Evolutionary conservation across 345 rosid genomes (phyloP), one percentile per base, ranked within the genome.

Genomic region (Bruguiera parviflora): DNA sequence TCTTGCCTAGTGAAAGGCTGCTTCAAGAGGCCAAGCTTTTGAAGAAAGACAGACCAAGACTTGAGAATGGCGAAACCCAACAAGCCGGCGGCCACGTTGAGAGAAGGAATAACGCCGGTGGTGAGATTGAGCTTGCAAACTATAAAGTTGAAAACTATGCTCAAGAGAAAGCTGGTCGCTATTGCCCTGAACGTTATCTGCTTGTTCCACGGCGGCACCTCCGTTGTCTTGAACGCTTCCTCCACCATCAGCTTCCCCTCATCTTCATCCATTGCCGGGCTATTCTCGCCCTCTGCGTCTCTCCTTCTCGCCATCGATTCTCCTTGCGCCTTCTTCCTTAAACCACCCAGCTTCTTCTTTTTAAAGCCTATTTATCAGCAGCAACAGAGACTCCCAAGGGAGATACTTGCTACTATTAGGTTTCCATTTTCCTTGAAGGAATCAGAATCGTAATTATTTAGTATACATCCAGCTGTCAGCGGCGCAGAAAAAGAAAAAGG

Each of bases 1-100:
- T 92, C 95, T 73, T 92, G 98, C 60, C 96, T 73, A 0, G 98
- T 88, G 75, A 90, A 92, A 18, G 95, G 92, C 66, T 88, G 95
- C 68, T 80, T 86, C 70, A 92, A 70, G 57, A 77, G 51, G 4
- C 96, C 92, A 61, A 71, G 46, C 64, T 78, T 78, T 13, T 70
- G 61, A 35, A 92, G 90, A 65, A 80, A 4, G 2, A 72, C 27
- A 0, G 88, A 79, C 77, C 80, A 88, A 1, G 64, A 21, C 66
- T 84, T 88, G 10, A 88, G 52, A 4, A 88, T 43, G 13, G 85
- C 86, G 15, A 79, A 88, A 3, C 90, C 93, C 47, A 88, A 49
- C 66, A 88, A 63, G 5, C 93, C 93, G 0, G 90, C 90, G 1
- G 90, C 89, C 1, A 86, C 90, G 37, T 86, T 88, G 18, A 88